phyloP scores from a whole-genome alignment of 306 rosid genomes.

The Bauhinia variegata region DNA sequence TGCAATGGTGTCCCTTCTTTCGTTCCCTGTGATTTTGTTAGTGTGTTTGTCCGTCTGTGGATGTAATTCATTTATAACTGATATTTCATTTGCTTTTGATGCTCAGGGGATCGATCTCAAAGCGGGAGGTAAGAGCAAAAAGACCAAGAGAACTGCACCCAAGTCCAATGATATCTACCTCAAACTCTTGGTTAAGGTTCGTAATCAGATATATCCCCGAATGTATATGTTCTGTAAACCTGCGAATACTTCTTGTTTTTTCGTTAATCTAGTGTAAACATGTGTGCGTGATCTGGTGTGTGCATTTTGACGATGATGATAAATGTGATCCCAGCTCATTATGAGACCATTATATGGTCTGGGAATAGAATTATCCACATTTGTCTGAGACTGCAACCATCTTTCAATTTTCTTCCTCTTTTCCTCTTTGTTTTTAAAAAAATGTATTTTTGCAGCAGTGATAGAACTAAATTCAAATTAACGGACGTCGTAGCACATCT shows the following conservation, averaged over 20 bases:
- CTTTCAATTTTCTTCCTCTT: too few species aligned
- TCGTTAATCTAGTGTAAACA: not conserved
- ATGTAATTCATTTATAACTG: not conserved
- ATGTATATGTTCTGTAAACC: not conserved
- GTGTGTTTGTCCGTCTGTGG: not conserved
- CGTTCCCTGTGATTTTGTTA: not conserved
- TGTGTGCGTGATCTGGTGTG: not conserved
- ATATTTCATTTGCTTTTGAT: not conserved
- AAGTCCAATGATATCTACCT: conserved; percentile 61
- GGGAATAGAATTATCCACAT: conserved; percentile 46
- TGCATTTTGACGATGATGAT: conserved; percentile 37
- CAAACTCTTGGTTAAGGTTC: not conserved
- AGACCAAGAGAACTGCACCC: conserved; percentile 56
- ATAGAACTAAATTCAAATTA: too few species aligned
- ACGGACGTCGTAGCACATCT: too few species aligned
- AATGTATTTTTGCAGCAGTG: not conserved
- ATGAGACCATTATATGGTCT: conserved; percentile 47
- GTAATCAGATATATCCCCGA: not conserved
- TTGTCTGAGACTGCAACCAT: conserved; percentile 39
- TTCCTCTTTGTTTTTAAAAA: not conserved
- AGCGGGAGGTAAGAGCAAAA: conserved; percentile 69
- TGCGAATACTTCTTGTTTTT: not conserved
- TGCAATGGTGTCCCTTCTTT: not conserved
- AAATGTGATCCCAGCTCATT: conserved; percentile 55
- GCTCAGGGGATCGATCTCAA: conserved; percentile 18